These are phyloP conservation scores for Ceratocystis papillata DNA, from an alignment of 2,329 filamentous ascomycete genomes.

Conservation along the genomic window DNA sequence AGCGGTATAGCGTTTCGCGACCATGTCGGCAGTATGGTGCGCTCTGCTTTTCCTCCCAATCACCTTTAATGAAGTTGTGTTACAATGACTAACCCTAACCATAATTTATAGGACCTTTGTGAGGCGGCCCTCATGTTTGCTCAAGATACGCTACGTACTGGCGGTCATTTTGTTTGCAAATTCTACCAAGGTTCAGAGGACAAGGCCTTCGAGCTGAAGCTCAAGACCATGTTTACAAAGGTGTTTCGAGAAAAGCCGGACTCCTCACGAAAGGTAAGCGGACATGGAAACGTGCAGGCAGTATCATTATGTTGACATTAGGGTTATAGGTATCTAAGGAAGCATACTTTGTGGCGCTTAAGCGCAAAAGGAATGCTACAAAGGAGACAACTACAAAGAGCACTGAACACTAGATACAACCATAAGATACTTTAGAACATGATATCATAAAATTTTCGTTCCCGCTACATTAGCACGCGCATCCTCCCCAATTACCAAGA, in stretches of 20 bases:
- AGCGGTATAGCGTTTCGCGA: constrained; percentile 78
- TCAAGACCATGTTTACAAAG: constrained; percentile 66
- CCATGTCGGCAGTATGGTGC: constrained; percentile 88
- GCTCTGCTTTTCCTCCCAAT: constrained; percentile 29
- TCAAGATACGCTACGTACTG: constrained; percentile 67
- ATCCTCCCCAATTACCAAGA: not conserved
- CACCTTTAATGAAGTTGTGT: constrained; percentile 7
- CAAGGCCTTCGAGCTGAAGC: constrained; percentile 59
- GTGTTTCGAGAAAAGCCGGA: constrained; percentile 86
- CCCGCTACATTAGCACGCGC: not conserved
- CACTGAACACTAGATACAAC: not conserved
- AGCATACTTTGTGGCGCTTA: constrained; percentile 71
- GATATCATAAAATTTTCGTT: not conserved
- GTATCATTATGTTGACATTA: constrained; percentile 18
- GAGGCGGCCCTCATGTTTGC: constrained; percentile 68
- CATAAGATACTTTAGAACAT: not conserved
- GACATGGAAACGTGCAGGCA: not conserved
- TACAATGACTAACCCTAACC: not conserved
- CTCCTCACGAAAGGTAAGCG: constrained; percentile 67
- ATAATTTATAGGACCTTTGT: constrained; percentile 64
- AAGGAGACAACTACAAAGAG: constrained; percentile 17
- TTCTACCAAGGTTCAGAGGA: constrained; percentile 92
- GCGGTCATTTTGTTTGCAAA: constrained; percentile 92
- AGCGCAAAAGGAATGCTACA: constrained; percentile 42
- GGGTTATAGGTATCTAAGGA: constrained; percentile 63